phyloP scores from a whole-genome alignment of 495 filamentous ascomycete genomes.

The Trypethelium eluteriae region DNA sequence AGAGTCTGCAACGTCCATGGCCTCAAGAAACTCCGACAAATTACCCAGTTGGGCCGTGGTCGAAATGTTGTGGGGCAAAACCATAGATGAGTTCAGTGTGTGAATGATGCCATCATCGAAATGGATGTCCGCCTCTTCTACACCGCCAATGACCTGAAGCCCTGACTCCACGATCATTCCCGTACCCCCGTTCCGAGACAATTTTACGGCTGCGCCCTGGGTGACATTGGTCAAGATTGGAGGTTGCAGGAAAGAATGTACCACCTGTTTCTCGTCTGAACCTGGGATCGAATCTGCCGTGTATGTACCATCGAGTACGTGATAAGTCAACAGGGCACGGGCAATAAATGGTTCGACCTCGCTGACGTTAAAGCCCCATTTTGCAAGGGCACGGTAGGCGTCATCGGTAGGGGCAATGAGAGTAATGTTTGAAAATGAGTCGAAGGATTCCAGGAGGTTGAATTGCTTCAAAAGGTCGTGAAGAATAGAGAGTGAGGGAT shows the following conservation, averaged over 20 bases:
- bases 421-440: conserved; percentile 10
- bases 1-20: background rate
- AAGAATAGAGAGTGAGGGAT: conserved; percentile 11
- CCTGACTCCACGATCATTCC: conserved; percentile 8
- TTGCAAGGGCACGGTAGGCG: conserved; percentile 8
- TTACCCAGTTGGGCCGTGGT: background rate
- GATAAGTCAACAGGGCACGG: conserved; percentile 11
- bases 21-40: conserved; percentile 3
- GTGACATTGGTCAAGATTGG: conserved; percentile 11
- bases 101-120: conserved; percentile 11
- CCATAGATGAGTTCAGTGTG: conserved; percentile 11
- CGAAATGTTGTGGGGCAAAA: conserved; percentile 14
- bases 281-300: background rate
- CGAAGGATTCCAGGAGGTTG: conserved; percentile 8
- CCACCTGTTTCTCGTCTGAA: background rate
- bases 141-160: conserved; percentile 12
- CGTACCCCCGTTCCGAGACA: background rate
- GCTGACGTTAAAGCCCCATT: conserved; percentile 16
- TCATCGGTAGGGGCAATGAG: conserved; percentile 12
- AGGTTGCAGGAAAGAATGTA: conserved; percentile 5
- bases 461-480: conserved; percentile 13
- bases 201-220: conserved; percentile 8
- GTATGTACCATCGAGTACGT: conserved; percentile 12
- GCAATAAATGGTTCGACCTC: conserved; percentile 14
- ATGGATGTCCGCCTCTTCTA: conserved; percentile 6